Base-by-base conservation (phyloP, 345 rosid species). In the Eucalyptus viminalis region DNA sequence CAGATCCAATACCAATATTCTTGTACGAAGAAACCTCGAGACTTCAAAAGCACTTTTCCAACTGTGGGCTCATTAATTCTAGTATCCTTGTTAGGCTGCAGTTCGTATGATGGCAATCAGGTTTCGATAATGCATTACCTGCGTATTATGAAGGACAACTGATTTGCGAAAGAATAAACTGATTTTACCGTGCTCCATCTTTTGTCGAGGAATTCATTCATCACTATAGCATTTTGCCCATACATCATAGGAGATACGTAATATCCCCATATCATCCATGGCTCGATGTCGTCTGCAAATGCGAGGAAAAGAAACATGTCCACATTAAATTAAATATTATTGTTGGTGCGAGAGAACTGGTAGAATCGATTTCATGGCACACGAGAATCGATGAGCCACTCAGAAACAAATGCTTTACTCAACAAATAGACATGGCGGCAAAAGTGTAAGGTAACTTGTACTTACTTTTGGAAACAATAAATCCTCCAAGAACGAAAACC, bases 231-330 rank as follows among this genome's bases (percentile, higher is more conserved):
- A 81, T 94, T 96, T 88, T 97, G 98, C 88, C 97, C 98, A 88
- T 97, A 97, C 98, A 96, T 97, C 98, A 96, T 93, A 53, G 98
- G 99, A 24, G 98, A 97, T 49, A 58, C 14, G 86, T 93, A 97
- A 87, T 95, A 97, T 53, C 97, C 98, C 99, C 99, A 97, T 56
- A 93, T 91, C 97, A 95, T 87, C 95, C 94, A 95, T 21, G 95
- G 87, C 6, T 91, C 88, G 85, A 97, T 93, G 87, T 95, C 96
- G 89, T 95, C 99, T 97, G 91, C 40, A 86, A 44, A 53, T 25
- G 86, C 17, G 89, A 86, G 49, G 34, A 37, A 65, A 24, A 67
- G 22, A 65, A 34, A 80, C 51, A 88, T 47, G 34, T 22, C 85
- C 85, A 21, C 47, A 40, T 11, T 40, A 76, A 76, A 11, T 21